Conservation (phyloP, 2,329 filamentous ascomycete genomes). For the Paramyrothecium sp. region DNA sequence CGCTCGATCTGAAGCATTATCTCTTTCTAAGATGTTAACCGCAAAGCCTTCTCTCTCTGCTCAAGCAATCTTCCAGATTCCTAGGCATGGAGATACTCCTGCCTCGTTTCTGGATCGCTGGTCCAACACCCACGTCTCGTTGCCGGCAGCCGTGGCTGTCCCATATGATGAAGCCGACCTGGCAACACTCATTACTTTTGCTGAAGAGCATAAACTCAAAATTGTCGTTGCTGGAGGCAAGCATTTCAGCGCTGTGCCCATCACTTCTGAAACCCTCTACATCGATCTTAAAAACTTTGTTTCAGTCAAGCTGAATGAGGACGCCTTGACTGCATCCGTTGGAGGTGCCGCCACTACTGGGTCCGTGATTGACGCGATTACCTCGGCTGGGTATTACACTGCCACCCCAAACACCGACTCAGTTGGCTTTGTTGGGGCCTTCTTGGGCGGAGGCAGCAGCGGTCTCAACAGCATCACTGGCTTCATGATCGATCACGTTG, state of each 20-base stretch:
- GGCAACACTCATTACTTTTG: conserved; percentile 18
- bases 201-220: conserved; percentile 21
- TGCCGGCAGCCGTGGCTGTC: conserved; percentile 23
- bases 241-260: conserved; percentile 27
- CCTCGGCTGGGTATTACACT: conserved; percentile 27
- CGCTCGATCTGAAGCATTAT: background rate
- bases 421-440: conserved; percentile 22
- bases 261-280: conserved; percentile 25
- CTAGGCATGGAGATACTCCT: background rate
- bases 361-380: conserved; percentile 20
- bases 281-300: conserved; percentile 30
- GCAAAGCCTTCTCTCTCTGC: background rate
- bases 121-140: conserved; percentile 23
- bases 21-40: background rate
- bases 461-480: conserved; percentile 26
- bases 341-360: conserved; percentile 26
- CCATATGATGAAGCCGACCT: conserved; percentile 28
- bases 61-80: background rate
- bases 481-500: conserved; percentile 28
- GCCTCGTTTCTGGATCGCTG: conserved; percentile 19
- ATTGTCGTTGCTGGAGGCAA: conserved; percentile 26
- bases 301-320: conserved; percentile 22
- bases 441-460: conserved; percentile 24
- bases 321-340: conserved; percentile 17
- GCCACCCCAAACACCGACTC: conserved; percentile 21